Conservation (phyloP, 495 filamentous ascomycete species). For the Saxophila tyrrhenica region DNA sequence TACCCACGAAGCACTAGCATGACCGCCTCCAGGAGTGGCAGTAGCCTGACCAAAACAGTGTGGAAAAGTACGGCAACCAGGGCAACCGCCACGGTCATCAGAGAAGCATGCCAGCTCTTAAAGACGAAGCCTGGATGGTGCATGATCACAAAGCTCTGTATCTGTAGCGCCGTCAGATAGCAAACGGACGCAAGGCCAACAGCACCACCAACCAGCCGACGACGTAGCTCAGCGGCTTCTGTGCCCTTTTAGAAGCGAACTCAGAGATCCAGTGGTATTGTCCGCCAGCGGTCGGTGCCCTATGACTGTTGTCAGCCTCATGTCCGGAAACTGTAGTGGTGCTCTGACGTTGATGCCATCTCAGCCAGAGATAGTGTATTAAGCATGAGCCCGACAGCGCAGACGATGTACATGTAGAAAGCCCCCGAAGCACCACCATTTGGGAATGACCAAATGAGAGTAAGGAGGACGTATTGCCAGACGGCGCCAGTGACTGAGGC, state of each 20-base stretch:
- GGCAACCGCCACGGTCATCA: constrained; percentile 19
- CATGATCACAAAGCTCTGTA: constrained; percentile 35
- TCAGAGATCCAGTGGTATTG: constrained; percentile 43
- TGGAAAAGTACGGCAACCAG: constrained; percentile 22
- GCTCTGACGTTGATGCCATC: constrained; percentile 5
- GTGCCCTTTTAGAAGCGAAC: constrained; percentile 29
- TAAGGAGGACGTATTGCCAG: not conserved
- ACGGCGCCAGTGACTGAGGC: not conserved
- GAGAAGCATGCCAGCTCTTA: constrained; percentile 21
- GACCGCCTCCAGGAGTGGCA: constrained; percentile 22
- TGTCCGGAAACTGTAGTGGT: not conserved
- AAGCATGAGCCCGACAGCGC: not conserved
- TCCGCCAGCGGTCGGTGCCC: constrained; percentile 21
- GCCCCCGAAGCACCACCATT: constrained; percentile 5
- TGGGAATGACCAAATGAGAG: constrained; percentile 3
- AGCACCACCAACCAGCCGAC: constrained; percentile 28
- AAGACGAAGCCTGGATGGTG: constrained; percentile 20
- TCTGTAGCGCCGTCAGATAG: constrained; percentile 32
- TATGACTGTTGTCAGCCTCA: not conserved
- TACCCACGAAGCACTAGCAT: constrained; percentile 22
- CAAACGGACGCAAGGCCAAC: constrained; percentile 25
- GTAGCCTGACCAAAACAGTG: constrained; percentile 18
- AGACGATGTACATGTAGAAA: not conserved
- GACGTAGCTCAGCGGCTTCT: constrained; percentile 35
- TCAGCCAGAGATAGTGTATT: constrained; percentile 7